These are phyloP conservation scores for Leishmania braziliensis DNA, from an alignment of 208 protist genomes.

Conservation along the genomic window DNA sequence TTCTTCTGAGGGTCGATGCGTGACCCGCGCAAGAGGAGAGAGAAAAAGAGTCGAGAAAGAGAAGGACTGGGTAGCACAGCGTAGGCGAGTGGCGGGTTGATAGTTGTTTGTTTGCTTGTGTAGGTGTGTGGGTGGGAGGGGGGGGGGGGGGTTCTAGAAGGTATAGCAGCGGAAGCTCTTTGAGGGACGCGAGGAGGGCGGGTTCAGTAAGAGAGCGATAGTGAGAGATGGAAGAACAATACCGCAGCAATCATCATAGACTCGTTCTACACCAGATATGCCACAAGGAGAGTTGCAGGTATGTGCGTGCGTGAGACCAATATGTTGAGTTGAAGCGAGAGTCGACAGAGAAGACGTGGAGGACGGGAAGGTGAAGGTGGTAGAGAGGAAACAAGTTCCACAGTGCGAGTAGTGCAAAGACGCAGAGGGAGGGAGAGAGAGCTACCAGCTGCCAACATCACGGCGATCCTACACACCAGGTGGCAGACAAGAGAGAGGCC, in stretches of 20 bases:
- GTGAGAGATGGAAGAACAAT: background rate
- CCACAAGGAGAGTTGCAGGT: background rate
- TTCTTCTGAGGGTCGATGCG: background rate
- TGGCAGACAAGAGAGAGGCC: background rate
- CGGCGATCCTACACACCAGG: background rate
- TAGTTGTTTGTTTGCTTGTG: background rate
- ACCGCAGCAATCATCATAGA: conserved; percentile 6
- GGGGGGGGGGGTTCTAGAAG: no score
- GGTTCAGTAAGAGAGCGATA: background rate
- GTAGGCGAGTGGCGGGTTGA: background rate
- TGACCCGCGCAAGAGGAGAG: background rate
- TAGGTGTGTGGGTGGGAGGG: background rate
- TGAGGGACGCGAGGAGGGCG: background rate
- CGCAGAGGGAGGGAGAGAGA: background rate
- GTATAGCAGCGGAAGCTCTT: background rate
- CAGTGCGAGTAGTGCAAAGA: background rate
- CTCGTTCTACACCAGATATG: background rate
- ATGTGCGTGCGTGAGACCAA: background rate
- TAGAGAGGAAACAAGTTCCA: background rate
- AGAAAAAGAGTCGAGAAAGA: background rate
- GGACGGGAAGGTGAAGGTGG: background rate
- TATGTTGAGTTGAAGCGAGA: background rate
- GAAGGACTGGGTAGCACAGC: background rate
- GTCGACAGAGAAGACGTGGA: background rate
- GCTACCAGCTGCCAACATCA: background rate